Evolutionary conservation across 768 basidiomycete species (phyloP).

Genomic region (Leccinum variicolor): DNA sequence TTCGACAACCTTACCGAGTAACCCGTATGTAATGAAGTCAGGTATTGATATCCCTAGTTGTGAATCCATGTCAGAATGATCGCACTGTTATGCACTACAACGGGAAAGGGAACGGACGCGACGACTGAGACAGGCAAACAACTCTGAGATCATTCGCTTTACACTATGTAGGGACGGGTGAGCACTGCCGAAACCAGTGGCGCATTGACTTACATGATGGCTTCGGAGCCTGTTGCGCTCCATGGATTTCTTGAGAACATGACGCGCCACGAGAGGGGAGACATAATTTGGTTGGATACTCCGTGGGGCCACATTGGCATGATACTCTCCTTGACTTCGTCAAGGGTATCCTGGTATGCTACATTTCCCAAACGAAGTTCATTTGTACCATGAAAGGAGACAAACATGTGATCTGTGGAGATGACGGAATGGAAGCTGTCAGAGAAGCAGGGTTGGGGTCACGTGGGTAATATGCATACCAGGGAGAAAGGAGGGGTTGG

Average conservation of each 20-base stretch:
- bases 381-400: slow-evolving; percentile 63
- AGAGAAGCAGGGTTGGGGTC: slow-evolving; percentile 15
- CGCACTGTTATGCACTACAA: slow-evolving; percentile 1
- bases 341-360: slow-evolving; percentile 50
- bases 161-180: slow-evolving; percentile 41
- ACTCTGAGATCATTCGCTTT: slow-evolving; percentile 53
- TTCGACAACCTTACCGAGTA: slow-evolving; percentile 41
- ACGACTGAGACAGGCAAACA: slow-evolving; percentile 59
- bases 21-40: slow-evolving; percentile 57
- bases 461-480: slow-evolving; percentile 15
- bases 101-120: slow-evolving; percentile 40
- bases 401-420: slow-evolving; percentile 63
- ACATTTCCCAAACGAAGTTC: slow-evolving; percentile 51
- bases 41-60: slow-evolving; percentile 67
- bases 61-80: slow-evolving; percentile 2
- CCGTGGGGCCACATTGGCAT: slow-evolving; percentile 70
- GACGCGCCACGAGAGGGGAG: slow-evolving; percentile 51
- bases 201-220: slow-evolving; percentile 40
- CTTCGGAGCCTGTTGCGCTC: slow-evolving; percentile 54
- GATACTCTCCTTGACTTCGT: slow-evolving; percentile 55
- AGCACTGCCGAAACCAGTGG: slow-evolving; percentile 2
- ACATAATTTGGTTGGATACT: slow-evolving; percentile 40
- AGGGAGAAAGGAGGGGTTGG: slow-evolving; percentile 33
- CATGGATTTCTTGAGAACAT: slow-evolving; percentile 67
- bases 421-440: slow-evolving; percentile 25